These are phyloP conservation scores for Yamadazyma scolyti DNA, from an alignment of 805 yeast species.

Conservation along the genomic window DNA sequence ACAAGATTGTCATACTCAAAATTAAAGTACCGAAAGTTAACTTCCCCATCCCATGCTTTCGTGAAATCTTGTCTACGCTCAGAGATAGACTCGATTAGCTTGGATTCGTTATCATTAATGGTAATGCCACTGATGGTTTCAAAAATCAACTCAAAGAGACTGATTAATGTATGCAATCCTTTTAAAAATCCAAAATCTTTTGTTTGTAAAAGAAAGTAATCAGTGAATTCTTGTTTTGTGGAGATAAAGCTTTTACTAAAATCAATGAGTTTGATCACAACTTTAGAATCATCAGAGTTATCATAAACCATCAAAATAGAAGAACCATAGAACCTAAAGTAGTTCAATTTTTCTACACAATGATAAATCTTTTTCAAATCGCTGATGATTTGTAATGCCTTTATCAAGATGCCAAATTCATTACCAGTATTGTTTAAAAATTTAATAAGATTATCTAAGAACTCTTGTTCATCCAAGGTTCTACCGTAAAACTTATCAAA, in stretches of 20 bases:
- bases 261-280: slow-evolving; percentile 76
- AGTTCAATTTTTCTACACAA: slow-evolving; percentile 54
- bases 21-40: slow-evolving; percentile 1
- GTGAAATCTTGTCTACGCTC: slow-evolving; percentile 10
- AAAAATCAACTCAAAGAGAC: slow-evolving; percentile 63
- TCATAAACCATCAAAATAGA: slow-evolving; percentile 88
- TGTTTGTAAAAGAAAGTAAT: not conserved
- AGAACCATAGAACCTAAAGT: slow-evolving; percentile 90
- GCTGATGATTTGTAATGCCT: slow-evolving; percentile 63
- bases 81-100: slow-evolving; percentile 8
- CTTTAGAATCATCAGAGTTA: slow-evolving; percentile 13
- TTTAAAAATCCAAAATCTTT: slow-evolving; percentile 78
- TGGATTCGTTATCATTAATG: slow-evolving; percentile 11
- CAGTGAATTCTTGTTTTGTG: slow-evolving; percentile 1
- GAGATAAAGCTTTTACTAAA: slow-evolving; percentile 72
- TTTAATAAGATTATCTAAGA: slow-evolving; percentile 68
- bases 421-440: slow-evolving; percentile 81
- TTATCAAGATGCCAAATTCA: slow-evolving; percentile 54
- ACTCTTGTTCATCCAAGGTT: slow-evolving; percentile 67
- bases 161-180: slow-evolving; percentile 72
- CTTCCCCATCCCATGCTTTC: slow-evolving; percentile 14
- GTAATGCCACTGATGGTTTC: slow-evolving; percentile 45
- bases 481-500: slow-evolving; percentile 94
- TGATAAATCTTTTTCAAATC: slow-evolving; percentile 56
- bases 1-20: slow-evolving; percentile 8